Conservation (phyloP, 176 grass and related monocot genomes). For the Saccharum officinarum region DNA sequence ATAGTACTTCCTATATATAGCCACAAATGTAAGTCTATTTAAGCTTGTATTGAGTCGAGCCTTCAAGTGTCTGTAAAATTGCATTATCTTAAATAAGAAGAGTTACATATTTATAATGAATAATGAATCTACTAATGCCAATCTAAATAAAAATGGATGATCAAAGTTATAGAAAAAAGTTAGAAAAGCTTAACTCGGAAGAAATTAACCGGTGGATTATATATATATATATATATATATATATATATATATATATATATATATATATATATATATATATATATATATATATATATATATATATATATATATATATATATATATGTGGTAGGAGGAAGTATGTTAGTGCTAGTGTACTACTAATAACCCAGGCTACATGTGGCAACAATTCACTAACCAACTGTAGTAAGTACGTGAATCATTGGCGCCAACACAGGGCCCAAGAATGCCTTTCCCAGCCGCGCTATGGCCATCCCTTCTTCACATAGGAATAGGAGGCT, state of each 20-base stretch:
- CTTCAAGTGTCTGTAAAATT: too few relatives aligned
- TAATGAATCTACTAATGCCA: neutral
- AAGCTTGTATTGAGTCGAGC: too few relatives aligned
- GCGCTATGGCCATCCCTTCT: slow-evolving; percentile 36
- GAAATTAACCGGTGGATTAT: neutral
- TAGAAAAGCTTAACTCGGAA: neutral
- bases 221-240: too few relatives aligned
- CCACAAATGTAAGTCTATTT: too few relatives aligned
- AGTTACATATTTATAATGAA: too few relatives aligned
- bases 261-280: too few relatives aligned
- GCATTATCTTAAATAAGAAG: too few relatives aligned
- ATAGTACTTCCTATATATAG: too few relatives aligned
- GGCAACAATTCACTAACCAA: neutral
- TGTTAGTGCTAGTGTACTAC: neutral
- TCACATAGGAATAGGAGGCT: slow-evolving; percentile 7
- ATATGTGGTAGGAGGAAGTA: neutral
- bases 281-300: too few relatives aligned
- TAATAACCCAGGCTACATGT: neutral
- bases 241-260: too few relatives aligned
- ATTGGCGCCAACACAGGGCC: slow-evolving; percentile 6
- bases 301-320: too few relatives aligned
- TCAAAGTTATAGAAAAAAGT: too few relatives aligned
- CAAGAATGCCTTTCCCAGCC: slow-evolving; percentile 41
- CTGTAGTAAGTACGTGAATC: neutral
- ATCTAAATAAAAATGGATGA: neutral